Percentiles rank a stretch among this genome's conserved stretches.
phyloP scores from a whole-genome alignment of 2,329 filamentous ascomycete genomes.

The Ophiostoma perfectum region DNA sequence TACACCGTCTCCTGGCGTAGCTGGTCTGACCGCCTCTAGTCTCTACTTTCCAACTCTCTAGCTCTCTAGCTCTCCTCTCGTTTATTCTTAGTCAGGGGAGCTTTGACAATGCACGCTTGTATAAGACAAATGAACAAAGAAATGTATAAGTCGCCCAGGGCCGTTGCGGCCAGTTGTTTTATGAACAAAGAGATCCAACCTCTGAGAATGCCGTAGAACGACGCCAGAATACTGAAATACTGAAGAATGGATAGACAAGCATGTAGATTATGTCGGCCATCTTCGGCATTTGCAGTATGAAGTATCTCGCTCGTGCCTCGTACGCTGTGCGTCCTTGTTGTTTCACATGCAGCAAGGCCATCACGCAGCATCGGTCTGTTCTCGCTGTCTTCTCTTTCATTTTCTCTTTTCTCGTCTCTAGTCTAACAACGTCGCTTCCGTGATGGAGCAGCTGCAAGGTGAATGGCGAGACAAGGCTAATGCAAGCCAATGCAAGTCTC shows the following conservation, averaged over 20 bases:
- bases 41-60: background rate
- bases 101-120: background rate
- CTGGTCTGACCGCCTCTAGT: background rate
- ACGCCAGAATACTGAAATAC: background rate
- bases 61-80: too few species aligned
- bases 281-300: background rate
- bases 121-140: background rate
- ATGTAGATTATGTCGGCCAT: background rate
- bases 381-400: background rate
- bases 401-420: too few species aligned
- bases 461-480: constrained; percentile 1
- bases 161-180: background rate
- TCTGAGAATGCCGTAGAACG: too few species aligned
- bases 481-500: constrained; percentile 7
- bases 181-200: too few species aligned
- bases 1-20: background rate
- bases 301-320: too few species aligned
- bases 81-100: background rate
- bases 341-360: background rate
- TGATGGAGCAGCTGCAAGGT: constrained; percentile 1
- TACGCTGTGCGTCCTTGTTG: background rate
- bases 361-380: background rate
- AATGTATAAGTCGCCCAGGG: background rate
- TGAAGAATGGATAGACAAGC: background rate
- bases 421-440: background rate